phyloP scores from a whole-genome alignment of 202 grass and related monocot species.

The Panicum virgatum region DNA sequence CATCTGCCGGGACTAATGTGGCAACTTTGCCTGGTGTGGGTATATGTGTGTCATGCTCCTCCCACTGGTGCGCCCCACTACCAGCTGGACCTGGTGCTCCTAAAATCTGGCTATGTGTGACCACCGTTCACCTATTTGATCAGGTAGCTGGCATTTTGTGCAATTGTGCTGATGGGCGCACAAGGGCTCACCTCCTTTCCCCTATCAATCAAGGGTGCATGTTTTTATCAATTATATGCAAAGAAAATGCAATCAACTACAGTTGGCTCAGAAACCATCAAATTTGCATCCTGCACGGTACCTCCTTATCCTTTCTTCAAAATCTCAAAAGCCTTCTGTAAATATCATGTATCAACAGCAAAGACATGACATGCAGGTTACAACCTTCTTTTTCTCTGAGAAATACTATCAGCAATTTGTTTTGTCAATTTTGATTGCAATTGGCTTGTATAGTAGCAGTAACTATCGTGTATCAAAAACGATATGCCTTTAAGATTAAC shows the following conservation, averaged over 20 bases:
- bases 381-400: neutral
- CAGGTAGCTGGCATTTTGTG: slow-evolving; percentile 53
- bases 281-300: slow-evolving; percentile 11
- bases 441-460: slow-evolving; percentile 12
- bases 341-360: slow-evolving; percentile 11
- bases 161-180: slow-evolving; percentile 31
- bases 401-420: slow-evolving; percentile 11
- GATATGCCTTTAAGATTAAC: slow-evolving; percentile 6
- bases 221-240: slow-evolving; percentile 27
- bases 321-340: neutral
- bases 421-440: slow-evolving; percentile 6
- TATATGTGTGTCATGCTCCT: slow-evolving; percentile 40
- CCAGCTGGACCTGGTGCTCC: slow-evolving; percentile 52
- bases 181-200: slow-evolving; percentile 35
- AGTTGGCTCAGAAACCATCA: neutral
- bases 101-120: slow-evolving; percentile 49
- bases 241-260: neutral
- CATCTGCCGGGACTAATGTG: slow-evolving; percentile 51
- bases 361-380: neutral
- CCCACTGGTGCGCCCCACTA: slow-evolving; percentile 34
- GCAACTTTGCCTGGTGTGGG: slow-evolving; percentile 40
- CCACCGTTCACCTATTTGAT: slow-evolving; percentile 49
- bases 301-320: neutral
- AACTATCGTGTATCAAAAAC: slow-evolving; percentile 32
- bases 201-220: slow-evolving; percentile 38